Conservation (phyloP, 805 yeast species). For the Spathaspora sp. region DNA sequence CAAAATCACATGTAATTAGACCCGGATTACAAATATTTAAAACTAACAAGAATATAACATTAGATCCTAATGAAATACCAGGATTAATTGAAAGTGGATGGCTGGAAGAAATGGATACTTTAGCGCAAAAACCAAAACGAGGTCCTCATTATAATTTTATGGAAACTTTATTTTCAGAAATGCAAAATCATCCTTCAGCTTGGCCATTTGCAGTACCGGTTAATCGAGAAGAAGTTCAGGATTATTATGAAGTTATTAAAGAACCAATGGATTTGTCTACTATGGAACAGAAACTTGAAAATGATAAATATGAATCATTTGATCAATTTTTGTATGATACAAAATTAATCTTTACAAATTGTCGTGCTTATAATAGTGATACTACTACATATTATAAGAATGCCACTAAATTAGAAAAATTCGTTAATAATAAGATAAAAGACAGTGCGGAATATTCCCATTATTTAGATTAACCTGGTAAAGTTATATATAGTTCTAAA, state of each 20-base stretch:
- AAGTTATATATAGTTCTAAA: no score
- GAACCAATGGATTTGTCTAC: slow-evolving; percentile 98
- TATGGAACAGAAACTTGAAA: slow-evolving; percentile 90
- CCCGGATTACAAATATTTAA: slow-evolving; percentile 77
- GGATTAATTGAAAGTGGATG: slow-evolving; percentile 94
- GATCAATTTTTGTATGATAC: slow-evolving; percentile 91
- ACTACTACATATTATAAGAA: slow-evolving; percentile 92
- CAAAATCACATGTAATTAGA: slow-evolving; percentile 75
- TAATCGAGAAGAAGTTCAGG: slow-evolving; percentile 89
- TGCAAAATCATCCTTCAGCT: slow-evolving; percentile 92
- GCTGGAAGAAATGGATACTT: slow-evolving; percentile 97
- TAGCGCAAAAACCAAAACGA: slow-evolving; percentile 91
- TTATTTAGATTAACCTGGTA: slow-evolving; percentile 52
- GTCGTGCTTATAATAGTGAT: slow-evolving; percentile 90
- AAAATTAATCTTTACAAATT: slow-evolving; percentile 80
- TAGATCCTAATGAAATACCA: slow-evolving; percentile 82
- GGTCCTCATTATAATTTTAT: slow-evolving; percentile 93
- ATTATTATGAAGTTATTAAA: slow-evolving; percentile 91
- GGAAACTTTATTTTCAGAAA: slow-evolving; percentile 82
- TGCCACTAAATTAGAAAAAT: slow-evolving; percentile 91
- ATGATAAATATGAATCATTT: slow-evolving; percentile 85
- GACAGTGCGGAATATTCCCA: slow-evolving; percentile 93
- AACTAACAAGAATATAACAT: slow-evolving; percentile 35
- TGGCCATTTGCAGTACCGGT: slow-evolving; percentile 98
- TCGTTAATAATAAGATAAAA: slow-evolving; percentile 72